These are phyloP conservation scores for Fusarium phyllophilum DNA, from an alignment of 2,329 filamentous ascomycete genomes.

Conservation along the genomic window DNA sequence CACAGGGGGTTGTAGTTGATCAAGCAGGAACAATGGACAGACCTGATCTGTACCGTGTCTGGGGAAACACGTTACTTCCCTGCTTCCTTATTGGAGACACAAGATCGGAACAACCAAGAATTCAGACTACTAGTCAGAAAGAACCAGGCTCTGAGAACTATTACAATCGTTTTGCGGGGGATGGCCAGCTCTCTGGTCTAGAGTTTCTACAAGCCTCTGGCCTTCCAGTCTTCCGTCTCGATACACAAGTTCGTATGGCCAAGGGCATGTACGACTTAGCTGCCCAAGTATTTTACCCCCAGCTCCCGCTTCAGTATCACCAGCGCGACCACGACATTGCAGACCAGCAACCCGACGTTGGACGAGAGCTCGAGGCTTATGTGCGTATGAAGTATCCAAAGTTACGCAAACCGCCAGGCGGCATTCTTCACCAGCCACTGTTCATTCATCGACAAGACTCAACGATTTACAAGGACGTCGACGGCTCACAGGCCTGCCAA, in stretches of 20 bases:
- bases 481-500: background rate
- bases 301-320: background rate
- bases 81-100: slow-evolving; percentile 37
- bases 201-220: background rate
- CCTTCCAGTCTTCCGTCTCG: slow-evolving; percentile 30
- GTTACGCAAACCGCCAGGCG: background rate
- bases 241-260: slow-evolving; percentile 37
- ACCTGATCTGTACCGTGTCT: slow-evolving; percentile 28
- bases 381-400: background rate
- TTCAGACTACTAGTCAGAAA: background rate
- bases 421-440: background rate
- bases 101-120: slow-evolving; percentile 17
- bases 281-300: background rate
- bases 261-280: slow-evolving; percentile 28
- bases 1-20: slow-evolving; percentile 28
- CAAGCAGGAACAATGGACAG: slow-evolving; percentile 37
- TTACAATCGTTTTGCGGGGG: slow-evolving; percentile 7
- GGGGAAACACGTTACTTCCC: slow-evolving; percentile 37
- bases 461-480: background rate
- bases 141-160: background rate
- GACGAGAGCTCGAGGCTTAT: background rate
- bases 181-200: slow-evolving; percentile 18
- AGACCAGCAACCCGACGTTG: accelerated
- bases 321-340: accelerated
- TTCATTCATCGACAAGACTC: background rate